Evolutionary conservation across 1,284 basidiomycete species (phyloP), one percentile per base, ranked within the genome.

Genomic region (Boletus semigastroideus): DNA sequence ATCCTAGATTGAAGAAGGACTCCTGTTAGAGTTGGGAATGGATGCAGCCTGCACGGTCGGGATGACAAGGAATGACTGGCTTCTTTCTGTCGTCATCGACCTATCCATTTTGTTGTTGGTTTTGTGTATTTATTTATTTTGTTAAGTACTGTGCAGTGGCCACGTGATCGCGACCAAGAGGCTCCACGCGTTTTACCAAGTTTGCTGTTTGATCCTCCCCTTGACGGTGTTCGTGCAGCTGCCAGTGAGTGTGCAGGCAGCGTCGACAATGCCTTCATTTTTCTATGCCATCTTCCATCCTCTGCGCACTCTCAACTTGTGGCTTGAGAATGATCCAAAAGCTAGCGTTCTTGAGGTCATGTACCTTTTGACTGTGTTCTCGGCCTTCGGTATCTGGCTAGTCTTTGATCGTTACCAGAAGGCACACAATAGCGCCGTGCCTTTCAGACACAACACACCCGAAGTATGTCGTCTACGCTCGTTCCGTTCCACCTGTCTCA

Each of bases 311-410:
- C 71, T 77, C 51, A 78, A 73, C 56, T 59, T 79, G 34, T 75
- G 74, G 60, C 67, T 73, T 36, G 73, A 74, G 52, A 71, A 73
- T 25, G 77, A 80, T 51, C 70, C 67, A 36, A 74, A 73, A 34
- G 76, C 74, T 39, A 71, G 73, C 43, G 72, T 78, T n/a, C 69
- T 81, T 44, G 80, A 82, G 62, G 71, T 82, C 40, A 54, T 83
- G 45, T 83, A 81, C 65, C 73, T 77, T 37, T 71, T 90, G 28
- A 77, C 82, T 2, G 63, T 80, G 33, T 89, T 85, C 73, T 81
- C 87, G 57, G 84, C 78, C 39, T 74, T 86, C 50, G 88, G 89
- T 31, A 87, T 91, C 54, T 90, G 82, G 76, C 74, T 90, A 20
- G 87, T 91, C 46, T 78, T 84, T 59, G 74, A 82, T 68, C 80